Conservation (phyloP, 768 basidiomycete species). For the Lyophyllum atratum region DNA sequence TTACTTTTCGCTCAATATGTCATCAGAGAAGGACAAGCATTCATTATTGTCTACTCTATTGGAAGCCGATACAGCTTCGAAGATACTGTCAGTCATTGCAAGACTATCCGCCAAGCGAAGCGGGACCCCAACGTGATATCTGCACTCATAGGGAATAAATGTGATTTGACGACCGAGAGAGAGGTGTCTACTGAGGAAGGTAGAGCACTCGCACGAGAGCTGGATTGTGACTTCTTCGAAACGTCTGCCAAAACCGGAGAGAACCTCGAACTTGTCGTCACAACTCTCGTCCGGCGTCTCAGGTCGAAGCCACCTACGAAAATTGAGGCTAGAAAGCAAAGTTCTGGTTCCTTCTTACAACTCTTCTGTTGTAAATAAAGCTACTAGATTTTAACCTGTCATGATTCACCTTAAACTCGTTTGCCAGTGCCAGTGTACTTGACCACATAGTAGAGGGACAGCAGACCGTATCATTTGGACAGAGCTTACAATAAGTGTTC, state of each 20-base stretch:
- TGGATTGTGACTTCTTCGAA: slow-evolving; percentile 30
- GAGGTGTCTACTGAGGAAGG: slow-evolving; percentile 27
- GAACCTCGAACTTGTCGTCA: slow-evolving; percentile 23
- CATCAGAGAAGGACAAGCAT: slow-evolving; percentile 21
- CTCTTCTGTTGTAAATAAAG: background rate
- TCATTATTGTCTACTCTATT: slow-evolving; percentile 25
- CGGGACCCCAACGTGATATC: slow-evolving; percentile 17
- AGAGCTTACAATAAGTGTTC: too few species aligned
- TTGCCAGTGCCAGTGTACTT: too few species aligned
- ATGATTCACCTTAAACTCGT: too few species aligned
- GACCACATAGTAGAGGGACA: too few species aligned
- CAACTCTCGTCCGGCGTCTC: background rate
- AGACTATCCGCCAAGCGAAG: slow-evolving; percentile 23
- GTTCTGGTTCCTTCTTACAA: background rate
- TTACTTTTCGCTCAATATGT: background rate
- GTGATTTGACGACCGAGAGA: slow-evolving; percentile 21
- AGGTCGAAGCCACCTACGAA: background rate
- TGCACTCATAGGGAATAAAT: slow-evolving; percentile 30
- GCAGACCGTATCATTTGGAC: too few species aligned
- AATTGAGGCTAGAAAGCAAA: background rate
- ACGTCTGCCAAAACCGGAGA: slow-evolving; percentile 29
- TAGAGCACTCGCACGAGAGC: slow-evolving; percentile 21
- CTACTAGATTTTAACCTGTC: too few species aligned
- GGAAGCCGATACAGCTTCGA: slow-evolving; percentile 26
- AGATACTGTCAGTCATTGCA: slow-evolving; percentile 23